Percentiles rank a stretch among this genome's conserved stretches.
Conservation (phyloP, 1,139 yeast genomes). For the Debaryomycetaceae sp. region DNA sequence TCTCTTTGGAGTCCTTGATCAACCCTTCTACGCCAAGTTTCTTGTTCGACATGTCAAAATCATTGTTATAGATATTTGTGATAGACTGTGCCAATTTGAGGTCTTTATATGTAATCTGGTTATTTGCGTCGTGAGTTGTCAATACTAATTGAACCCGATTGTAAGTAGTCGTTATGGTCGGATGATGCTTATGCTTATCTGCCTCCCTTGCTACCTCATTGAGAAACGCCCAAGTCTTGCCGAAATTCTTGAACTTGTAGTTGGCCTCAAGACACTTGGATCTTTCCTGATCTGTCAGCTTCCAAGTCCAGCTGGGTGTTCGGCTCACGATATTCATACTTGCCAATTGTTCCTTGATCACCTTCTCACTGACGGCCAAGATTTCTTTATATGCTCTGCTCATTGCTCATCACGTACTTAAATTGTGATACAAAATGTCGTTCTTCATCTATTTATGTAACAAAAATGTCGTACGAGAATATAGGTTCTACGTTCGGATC, state of each 20-base stretch:
- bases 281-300: background rate
- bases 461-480: background rate
- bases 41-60: constrained; percentile 3
- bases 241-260: constrained; percentile 48
- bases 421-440: background rate
- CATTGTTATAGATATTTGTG: constrained; percentile 8
- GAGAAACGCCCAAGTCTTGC: constrained; percentile 63
- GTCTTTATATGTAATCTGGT: constrained; percentile 56
- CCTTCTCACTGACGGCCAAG: constrained; percentile 1
- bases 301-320: constrained; percentile 4
- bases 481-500: background rate
- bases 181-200: constrained; percentile 68
- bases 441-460: background rate
- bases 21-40: constrained; percentile 2
- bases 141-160: constrained; percentile 55
- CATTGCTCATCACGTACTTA: background rate
- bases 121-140: constrained; percentile 65
- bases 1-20: constrained; percentile 5
- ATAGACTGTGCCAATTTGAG: constrained; percentile 52
- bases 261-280: constrained; percentile 14
- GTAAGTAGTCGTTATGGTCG: constrained; percentile 62
- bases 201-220: constrained; percentile 60
- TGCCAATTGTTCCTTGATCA: constrained; percentile 5
- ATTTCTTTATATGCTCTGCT: background rate
- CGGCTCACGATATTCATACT: constrained; percentile 2